Conservation (phyloP, 768 basidiomycete genomes). For the Trametes cingulata region DNA sequence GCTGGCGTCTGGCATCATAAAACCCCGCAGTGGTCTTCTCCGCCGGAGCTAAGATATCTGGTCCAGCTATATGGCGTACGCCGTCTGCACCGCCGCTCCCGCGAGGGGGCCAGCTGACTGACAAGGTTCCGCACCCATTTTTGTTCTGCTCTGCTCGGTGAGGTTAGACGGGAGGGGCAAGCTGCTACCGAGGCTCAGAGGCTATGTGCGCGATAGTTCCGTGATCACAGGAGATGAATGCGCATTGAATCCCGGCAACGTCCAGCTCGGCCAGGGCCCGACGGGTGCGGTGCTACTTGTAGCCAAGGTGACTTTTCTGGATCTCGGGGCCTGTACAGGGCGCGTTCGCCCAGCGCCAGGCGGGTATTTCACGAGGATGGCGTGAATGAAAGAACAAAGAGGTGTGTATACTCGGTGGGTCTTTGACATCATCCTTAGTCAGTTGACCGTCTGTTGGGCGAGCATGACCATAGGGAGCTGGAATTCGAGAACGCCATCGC, state of each 20-base stretch:
- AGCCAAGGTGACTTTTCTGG: neutral
- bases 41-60: neutral
- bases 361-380: neutral
- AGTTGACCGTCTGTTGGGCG: neutral
- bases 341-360: too few species aligned
- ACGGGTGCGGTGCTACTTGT: neutral
- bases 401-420: neutral
- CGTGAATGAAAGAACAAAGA: neutral
- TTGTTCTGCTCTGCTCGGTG: neutral
- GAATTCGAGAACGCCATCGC: too few species aligned
- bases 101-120: conserved; percentile 3
- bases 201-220: neutral
- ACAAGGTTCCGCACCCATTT: neutral
- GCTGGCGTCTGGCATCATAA: too few species aligned
- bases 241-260: neutral
- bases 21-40: too few species aligned
- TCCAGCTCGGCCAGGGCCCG: neutral
- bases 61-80: neutral
- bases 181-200: neutral
- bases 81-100: neutral
- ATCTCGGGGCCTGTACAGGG: neutral
- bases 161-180: too few species aligned
- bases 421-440: neutral
- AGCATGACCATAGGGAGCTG: neutral
- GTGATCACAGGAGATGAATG: neutral